Evolutionary conservation across 257 asterid species (phyloP), one percentile per base, ranked within the genome.

Genomic region (Solanum gracilifrons): DNA sequence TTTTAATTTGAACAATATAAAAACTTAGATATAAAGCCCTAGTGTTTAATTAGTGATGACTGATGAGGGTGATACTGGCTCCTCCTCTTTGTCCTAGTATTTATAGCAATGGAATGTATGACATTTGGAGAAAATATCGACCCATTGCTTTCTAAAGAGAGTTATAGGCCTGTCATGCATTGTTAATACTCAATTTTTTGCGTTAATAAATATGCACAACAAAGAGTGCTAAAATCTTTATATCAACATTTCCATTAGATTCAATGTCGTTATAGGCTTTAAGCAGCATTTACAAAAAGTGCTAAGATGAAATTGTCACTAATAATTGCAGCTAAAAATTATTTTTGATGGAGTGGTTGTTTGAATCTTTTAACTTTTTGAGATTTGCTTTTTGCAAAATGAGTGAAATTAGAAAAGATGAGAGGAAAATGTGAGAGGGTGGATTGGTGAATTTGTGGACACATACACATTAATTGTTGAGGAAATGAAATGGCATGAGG

Each of bases 401-500:
- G 36, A 68, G 75, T 27, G 36, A n/a, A n/a, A n/a, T 10, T 62
- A n/a, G 16, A 27, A 25, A 27, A 66, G 74, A 66, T 66, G 74
- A 66, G 36, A 66, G 71, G 71, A 62, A 23, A n/a, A 62, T 62
- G 13, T 9, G 68, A 62, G 71, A 64, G 18, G 72, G 9, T 25
- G 37, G 33, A 69, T 69, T 69, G 75, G n/a, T 69, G n/a, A 33
- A 58, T 7, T 58, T 18, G 29, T 39, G n/a, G 36, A 77, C 60
- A 77, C 11, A 12, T 1, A 27, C 20, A 27, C 10, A 68, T 69
- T 69, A 3, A 18, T 51, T 6, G n/a, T 31, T 31, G 20, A 68
- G 74, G 74, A 29, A 68, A 68, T 68, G 74, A n/a, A 58, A 58
- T 58, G 39, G 66, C 90, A 76, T 85, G 88, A 88, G 90, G 60